phyloP scores from a whole-genome alignment of 2,329 filamentous ascomycete species.

The Aspergillus fructus region DNA sequence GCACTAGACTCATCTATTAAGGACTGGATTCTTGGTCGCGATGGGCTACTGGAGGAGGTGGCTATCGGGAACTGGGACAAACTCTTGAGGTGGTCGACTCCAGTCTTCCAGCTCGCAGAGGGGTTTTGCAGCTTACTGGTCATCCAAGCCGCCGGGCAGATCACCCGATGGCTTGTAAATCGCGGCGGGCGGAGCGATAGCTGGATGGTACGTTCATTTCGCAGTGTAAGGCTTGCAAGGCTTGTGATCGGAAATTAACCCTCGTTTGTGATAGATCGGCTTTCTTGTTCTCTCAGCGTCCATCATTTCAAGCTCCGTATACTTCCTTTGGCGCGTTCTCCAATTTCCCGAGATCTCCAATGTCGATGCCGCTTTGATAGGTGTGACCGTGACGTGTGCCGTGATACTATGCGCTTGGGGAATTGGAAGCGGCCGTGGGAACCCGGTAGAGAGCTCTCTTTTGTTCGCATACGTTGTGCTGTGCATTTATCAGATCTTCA shows the following conservation, averaged over 20 bases:
- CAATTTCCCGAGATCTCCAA: conserved; percentile 92
- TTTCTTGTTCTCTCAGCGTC: conserved; percentile 85
- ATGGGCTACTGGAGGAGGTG: conserved; percentile 75
- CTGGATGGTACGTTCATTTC: conserved; percentile 73
- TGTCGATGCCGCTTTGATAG: conserved; percentile 87
- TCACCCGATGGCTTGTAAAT: conserved; percentile 93
- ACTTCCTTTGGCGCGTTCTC: conserved; percentile 94
- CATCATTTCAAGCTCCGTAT: conserved; percentile 88
- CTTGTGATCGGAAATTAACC: conserved; percentile 14
- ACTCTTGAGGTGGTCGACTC: conserved; percentile 82
- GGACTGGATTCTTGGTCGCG: conserved; percentile 86
- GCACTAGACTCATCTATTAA: conserved; percentile 64
- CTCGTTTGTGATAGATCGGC: conserved; percentile 62
- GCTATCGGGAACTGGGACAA: conserved; percentile 88
- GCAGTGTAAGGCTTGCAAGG: conserved; percentile 1
- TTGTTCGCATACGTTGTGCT: conserved; percentile 98
- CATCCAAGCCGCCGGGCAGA: conserved; percentile 91
- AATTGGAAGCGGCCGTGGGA: conserved; percentile 89
- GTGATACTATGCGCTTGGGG: conserved; percentile 92
- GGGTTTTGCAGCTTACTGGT: conserved; percentile 96
- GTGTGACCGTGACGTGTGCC: conserved; percentile 85
- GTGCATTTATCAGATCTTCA: conserved; percentile 98
- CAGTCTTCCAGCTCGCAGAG: conserved; percentile 89
- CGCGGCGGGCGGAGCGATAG: conserved; percentile 82
- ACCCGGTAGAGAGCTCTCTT: conserved; percentile 90